Evolutionary conservation across 2,329 filamentous ascomycete genomes (phyloP).

Genomic region (Apiospora phragmitis): DNA sequence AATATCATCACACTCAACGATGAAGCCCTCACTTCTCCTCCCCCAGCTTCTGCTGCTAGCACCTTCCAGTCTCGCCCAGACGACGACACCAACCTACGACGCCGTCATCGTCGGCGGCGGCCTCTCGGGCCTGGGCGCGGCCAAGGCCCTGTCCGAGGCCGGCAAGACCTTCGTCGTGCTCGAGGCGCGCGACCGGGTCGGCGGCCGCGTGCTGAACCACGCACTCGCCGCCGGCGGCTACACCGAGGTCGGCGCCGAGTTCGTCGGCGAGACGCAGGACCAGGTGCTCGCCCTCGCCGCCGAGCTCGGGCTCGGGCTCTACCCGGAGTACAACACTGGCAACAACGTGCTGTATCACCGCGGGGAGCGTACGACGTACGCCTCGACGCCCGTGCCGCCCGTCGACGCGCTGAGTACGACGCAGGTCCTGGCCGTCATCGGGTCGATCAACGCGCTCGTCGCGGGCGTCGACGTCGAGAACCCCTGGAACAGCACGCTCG

Average conservation of each 20-base stretch:
- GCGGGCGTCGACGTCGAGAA: not conserved
- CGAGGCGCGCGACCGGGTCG: not conserved
- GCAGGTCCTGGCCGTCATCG: not conserved
- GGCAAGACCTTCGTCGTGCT: not conserved
- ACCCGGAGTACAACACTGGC: not conserved
- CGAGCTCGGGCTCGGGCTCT: not conserved
- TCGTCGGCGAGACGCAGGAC: not conserved
- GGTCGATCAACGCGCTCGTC: not conserved
- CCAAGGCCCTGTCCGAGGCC: not conserved
- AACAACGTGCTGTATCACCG: not conserved
- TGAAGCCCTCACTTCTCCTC: not conserved
- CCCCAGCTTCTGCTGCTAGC: not conserved
- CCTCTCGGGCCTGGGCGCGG: not conserved
- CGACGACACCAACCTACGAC: not conserved
- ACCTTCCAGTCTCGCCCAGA: not conserved
- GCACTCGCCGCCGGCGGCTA: not conserved
- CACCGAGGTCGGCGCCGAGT: conserved; percentile 2
- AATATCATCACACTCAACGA: not conserved
- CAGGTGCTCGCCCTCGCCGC: not conserved
- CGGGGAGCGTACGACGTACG: not conserved
- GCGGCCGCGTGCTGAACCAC: not conserved
- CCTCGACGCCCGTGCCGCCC: not conserved
- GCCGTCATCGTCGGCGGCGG: not conserved
- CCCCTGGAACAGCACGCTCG: not conserved
- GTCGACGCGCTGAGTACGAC: not conserved